Percentiles rank a stretch among this genome's conserved stretches.
Evolutionary conservation across 2,329 filamentous ascomycete genomes (phyloP).

Genomic region (Penicillium digitatum): DNA sequence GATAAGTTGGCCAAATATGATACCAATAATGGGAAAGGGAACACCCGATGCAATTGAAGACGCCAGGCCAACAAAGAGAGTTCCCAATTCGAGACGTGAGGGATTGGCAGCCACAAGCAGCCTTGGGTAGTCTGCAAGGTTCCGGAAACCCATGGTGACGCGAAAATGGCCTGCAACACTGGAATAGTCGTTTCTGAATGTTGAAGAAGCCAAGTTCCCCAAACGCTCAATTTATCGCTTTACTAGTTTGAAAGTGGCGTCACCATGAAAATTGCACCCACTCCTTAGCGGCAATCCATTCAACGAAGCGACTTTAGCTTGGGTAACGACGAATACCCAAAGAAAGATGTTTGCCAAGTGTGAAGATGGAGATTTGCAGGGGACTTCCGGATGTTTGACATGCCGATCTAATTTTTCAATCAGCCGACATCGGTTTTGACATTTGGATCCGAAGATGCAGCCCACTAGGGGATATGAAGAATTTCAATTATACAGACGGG

Average conservation of each 20-base stretch:
- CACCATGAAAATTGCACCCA: slow-evolving; percentile 5
- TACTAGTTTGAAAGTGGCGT: not conserved
- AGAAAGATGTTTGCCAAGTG: slow-evolving; percentile 1
- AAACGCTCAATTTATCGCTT: slow-evolving; percentile 4
- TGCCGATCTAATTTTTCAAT: not conserved
- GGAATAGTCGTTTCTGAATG: slow-evolving; percentile 4
- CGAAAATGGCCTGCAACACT: slow-evolving; percentile 3
- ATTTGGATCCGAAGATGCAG: slow-evolving; percentile 8
- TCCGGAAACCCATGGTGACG: slow-evolving; percentile 27
- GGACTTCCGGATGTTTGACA: slow-evolving; percentile 3
- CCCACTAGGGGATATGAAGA: slow-evolving; percentile 6
- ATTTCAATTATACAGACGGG: slow-evolving; percentile 3
- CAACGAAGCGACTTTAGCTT: slow-evolving; percentile 1
- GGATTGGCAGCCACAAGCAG: slow-evolving; percentile 39
- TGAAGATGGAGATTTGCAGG: not conserved
- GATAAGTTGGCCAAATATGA: slow-evolving; percentile 41
- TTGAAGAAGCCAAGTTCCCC: slow-evolving; percentile 9
- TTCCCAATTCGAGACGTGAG: slow-evolving; percentile 29
- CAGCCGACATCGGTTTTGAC: slow-evolving; percentile 17
- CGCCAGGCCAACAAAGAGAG: slow-evolving; percentile 26
- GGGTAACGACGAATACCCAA: not conserved
- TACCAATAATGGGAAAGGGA: slow-evolving; percentile 40
- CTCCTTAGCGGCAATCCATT: slow-evolving; percentile 8
- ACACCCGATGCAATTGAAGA: slow-evolving; percentile 38
- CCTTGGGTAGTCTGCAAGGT: slow-evolving; percentile 34